Percentiles rank a stretch among this genome's conserved stretches.
Conservation (phyloP, 2,329 filamentous ascomycete species). For the Exophiala lecanii-corni region DNA sequence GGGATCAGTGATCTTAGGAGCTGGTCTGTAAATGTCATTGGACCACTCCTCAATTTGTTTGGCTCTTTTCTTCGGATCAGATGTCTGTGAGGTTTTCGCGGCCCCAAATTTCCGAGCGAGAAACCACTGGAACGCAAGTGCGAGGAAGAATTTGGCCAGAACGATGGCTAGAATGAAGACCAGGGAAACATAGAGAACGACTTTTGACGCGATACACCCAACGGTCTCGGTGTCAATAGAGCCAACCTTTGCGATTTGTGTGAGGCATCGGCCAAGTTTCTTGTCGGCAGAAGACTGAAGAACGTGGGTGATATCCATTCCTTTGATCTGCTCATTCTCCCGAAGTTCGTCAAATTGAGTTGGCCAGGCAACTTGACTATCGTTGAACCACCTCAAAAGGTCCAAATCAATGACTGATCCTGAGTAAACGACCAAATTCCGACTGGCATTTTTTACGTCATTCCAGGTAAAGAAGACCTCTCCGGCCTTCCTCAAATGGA, state of each 20-base stretch:
- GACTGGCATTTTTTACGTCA: slow-evolving; percentile 80
- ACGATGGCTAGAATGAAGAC: slow-evolving; percentile 91
- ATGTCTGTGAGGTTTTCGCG: slow-evolving; percentile 74
- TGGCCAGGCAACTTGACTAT: slow-evolving; percentile 70
- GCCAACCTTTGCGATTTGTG: slow-evolving; percentile 92
- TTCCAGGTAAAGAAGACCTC: slow-evolving; percentile 97
- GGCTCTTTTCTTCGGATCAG: slow-evolving; percentile 76
- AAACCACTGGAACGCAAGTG: slow-evolving; percentile 94
- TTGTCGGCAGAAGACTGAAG: slow-evolving; percentile 78
- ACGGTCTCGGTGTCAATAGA: slow-evolving; percentile 94
- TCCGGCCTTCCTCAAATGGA: slow-evolving; percentile 64
- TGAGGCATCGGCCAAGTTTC: slow-evolving; percentile 76
- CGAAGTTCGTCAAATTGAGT: slow-evolving; percentile 74
- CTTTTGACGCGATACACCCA: slow-evolving; percentile 94
- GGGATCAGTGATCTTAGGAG: slow-evolving; percentile 72
- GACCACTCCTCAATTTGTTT: slow-evolving; percentile 97
- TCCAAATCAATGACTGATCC: slow-evolving; percentile 88
- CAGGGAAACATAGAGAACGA: slow-evolving; percentile 90
- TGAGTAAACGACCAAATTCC: slow-evolving; percentile 91
- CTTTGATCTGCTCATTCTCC: slow-evolving; percentile 65
- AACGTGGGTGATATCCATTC: slow-evolving; percentile 82
- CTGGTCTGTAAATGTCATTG: slow-evolving; percentile 92
- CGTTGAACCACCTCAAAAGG: slow-evolving; percentile 86
- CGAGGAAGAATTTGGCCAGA: slow-evolving; percentile 76
- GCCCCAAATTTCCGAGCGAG: slow-evolving; percentile 81